phyloP scores from a whole-genome alignment of 1,284 basidiomycete genomes.

The Cryptococcus sp. region DNA sequence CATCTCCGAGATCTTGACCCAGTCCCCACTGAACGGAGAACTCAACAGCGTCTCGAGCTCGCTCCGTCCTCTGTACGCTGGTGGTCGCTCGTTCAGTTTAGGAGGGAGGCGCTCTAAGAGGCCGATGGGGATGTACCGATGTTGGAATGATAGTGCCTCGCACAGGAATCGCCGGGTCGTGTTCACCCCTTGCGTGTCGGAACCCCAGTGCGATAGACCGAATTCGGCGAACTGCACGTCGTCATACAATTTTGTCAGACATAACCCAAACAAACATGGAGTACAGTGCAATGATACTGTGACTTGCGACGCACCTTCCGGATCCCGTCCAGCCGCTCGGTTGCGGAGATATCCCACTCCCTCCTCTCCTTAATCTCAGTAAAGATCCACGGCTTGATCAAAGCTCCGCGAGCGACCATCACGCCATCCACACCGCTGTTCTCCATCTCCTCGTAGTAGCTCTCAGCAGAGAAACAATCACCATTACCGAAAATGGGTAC shows the following conservation, averaged over 20 bases:
- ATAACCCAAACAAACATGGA: neutral
- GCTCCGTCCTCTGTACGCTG: constrained; percentile 79
- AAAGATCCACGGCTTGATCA: constrained; percentile 96
- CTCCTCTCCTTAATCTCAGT: constrained; percentile 89
- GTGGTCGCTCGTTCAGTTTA: constrained; percentile 85
- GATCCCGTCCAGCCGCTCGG: constrained; percentile 85
- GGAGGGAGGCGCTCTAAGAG: constrained; percentile 82
- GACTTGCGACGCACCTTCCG: constrained; percentile 63
- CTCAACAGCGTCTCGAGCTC: constrained; percentile 87
- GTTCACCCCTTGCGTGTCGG: constrained; percentile 88
- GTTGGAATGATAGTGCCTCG: constrained; percentile 91
- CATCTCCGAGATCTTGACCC: constrained; percentile 95
- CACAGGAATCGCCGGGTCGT: constrained; percentile 91
- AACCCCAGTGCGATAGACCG: constrained; percentile 72
- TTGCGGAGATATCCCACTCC: constrained; percentile 92
- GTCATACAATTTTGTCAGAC: constrained; percentile 3
- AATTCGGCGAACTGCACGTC: constrained; percentile 72
- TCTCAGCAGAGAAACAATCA: constrained; percentile 78
- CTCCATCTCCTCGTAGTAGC: constrained; percentile 67
- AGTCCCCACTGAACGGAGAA: constrained; percentile 79
- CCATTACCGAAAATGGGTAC: constrained; percentile 96
- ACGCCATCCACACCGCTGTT: constrained; percentile 83
- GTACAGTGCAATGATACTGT: neutral
- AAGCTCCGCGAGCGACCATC: constrained; percentile 91
- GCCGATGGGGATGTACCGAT: constrained; percentile 92